Conservation (phyloP, 2,329 filamentous ascomycete species). For the Trichothecium roseum region DNA sequence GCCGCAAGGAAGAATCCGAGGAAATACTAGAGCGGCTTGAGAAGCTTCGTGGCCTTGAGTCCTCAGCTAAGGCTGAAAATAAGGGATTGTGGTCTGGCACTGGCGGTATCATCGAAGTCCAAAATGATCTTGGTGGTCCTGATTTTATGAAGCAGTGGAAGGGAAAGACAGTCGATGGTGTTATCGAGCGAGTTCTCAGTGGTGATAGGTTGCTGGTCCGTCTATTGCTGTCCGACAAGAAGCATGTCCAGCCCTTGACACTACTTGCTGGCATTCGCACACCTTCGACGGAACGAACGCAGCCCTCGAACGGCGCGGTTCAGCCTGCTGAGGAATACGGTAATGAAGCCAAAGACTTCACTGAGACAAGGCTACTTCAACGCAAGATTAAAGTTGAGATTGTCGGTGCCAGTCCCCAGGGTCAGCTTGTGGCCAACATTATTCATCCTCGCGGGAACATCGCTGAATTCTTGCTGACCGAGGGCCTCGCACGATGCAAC, state of each 20-base stretch:
- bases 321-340: slow-evolving; percentile 83
- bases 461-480: slow-evolving; percentile 79
- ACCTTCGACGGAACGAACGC: slow-evolving; percentile 78
- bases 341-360: slow-evolving; percentile 79
- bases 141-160: slow-evolving; percentile 78
- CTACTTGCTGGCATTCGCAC: slow-evolving; percentile 82
- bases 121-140: slow-evolving; percentile 70
- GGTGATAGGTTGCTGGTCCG: slow-evolving; percentile 85
- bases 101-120: slow-evolving; percentile 60
- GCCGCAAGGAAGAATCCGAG: slow-evolving; percentile 79
- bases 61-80: slow-evolving; percentile 63
- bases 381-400: slow-evolving; percentile 74
- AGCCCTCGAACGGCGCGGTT: slow-evolving; percentile 66
- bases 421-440: slow-evolving; percentile 79
- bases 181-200: slow-evolving; percentile 84
- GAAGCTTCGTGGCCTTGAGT: slow-evolving; percentile 66
- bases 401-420: slow-evolving; percentile 79
- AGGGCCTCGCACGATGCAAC: slow-evolving; percentile 83
- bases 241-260: slow-evolving; percentile 82
- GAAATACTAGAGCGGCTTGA: slow-evolving; percentile 63
- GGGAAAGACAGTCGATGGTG: slow-evolving; percentile 70
- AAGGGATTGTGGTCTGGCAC: slow-evolving; percentile 72
- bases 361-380: slow-evolving; percentile 78
- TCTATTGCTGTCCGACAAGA: slow-evolving; percentile 66
- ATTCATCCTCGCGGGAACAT: slow-evolving; percentile 89